phyloP scores from a whole-genome alignment of 2,329 filamentous ascomycete genomes.

The Talaromyces rugulosus region DNA sequence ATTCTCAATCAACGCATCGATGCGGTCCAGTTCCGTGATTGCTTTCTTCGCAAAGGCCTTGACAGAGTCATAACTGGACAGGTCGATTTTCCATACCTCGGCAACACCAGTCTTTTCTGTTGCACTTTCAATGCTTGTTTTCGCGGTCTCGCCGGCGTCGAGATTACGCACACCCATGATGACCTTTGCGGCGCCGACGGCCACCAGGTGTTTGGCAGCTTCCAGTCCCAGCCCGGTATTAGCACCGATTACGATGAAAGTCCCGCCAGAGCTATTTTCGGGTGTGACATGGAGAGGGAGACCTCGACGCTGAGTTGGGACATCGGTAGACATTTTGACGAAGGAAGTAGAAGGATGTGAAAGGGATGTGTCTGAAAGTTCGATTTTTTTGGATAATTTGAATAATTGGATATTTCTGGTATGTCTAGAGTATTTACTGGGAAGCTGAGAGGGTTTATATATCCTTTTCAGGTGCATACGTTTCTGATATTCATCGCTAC shows the following conservation, averaged over 20 bases:
- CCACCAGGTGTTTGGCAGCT: constrained; percentile 39
- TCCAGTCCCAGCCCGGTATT: constrained; percentile 51
- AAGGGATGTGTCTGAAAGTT: neutral
- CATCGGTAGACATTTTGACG: neutral
- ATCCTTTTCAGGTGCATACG: neutral
- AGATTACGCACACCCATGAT: constrained; percentile 46
- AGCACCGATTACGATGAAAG: constrained; percentile 48
- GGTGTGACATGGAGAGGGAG: constrained; percentile 19
- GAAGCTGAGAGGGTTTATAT: neutral
- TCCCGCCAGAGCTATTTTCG: constrained; percentile 19
- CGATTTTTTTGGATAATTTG: neutral
- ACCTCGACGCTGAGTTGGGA: constrained; percentile 3
- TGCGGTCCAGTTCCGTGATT: constrained; percentile 11
- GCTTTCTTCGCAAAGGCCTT: constrained; percentile 13
- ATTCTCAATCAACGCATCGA: constrained; percentile 18
- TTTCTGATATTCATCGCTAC: neutral
- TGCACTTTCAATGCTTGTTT: neutral
- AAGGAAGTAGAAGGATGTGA: neutral
- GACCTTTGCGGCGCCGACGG: constrained; percentile 37
- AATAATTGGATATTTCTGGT: neutral
- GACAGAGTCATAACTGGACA: constrained; percentile 25
- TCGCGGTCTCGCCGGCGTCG: constrained; percentile 41
- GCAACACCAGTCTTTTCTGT: constrained; percentile 33
- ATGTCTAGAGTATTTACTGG: neutral
- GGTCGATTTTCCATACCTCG: constrained; percentile 48